Evolutionary conservation across 2,329 filamentous ascomycete genomes (phyloP), one percentile per base, ranked within the genome.

Genomic region (Alternaria sp.): DNA sequence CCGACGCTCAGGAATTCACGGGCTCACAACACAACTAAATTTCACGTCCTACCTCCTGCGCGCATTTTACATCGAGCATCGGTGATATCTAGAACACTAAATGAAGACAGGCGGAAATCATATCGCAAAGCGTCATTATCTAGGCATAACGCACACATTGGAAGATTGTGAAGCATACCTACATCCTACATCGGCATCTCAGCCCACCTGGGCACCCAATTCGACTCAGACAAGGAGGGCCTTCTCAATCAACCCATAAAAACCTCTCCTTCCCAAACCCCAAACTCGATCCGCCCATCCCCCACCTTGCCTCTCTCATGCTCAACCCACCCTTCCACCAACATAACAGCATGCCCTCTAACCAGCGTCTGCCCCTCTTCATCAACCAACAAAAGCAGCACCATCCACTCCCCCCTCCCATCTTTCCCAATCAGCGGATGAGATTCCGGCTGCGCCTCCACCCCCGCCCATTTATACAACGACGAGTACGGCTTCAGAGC

Each of bases 361-460:
- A 45, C 19, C 26, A 63, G 6, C 21, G 46, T 47, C 25, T 46
- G n/a, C 11, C 52, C 53, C 13, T 58, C 58, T 13, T 58, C 49
- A n/a, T 51, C 62, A 36, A 57, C 58, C 25, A 65, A 17, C 23
- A 59, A 47, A 36, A 64, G 21, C 49, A 52, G 40, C n/a, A 62
- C 32, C 61, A 68, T 51, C 65, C 65, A 71, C 21, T 58, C 36
- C 3, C 63, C 67, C 15, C 55, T 60, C 7, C 56, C 46, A 4
- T 58, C 61, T 1, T 54, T 45, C 1, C 58, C 60, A 40, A 71
- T 70, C 12, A 40, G 4, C 3, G 69, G 67, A 54, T 71, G 70
- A 58, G 59, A 46, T 8, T 66, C 52, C 3, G 70, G 70, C 46
- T 71, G 68, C 9, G 62, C 60, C n/a, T 62, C 62, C 3, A 45